These are phyloP conservation scores for Ogataea pini DNA, from an alignment of 805 yeast genomes.

Conservation along the genomic window DNA sequence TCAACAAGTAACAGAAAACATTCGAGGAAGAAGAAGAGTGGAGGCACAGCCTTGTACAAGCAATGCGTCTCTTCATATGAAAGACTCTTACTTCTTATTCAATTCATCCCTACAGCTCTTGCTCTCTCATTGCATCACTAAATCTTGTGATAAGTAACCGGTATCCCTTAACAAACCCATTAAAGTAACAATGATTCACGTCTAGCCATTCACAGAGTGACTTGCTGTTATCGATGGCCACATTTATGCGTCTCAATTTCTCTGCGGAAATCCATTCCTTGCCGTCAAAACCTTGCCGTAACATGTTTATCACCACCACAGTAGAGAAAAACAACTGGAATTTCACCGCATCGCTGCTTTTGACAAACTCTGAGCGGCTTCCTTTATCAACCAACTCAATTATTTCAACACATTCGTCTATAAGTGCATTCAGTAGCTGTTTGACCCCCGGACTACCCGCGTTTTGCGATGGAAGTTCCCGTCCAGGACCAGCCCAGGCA, in stretches of 20 bases:
- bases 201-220: conserved; percentile 12
- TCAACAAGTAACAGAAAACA: too few relatives aligned
- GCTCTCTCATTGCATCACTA: conserved; percentile 8
- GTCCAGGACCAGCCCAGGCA: background rate
- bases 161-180: conserved; percentile 14
- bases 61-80: too few relatives aligned
- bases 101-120: conserved; percentile 6
- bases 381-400: conserved; percentile 4
- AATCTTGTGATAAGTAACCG: conserved; percentile 9
- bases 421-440: conserved; percentile 1
- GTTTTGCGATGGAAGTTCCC: too few relatives aligned
- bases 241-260: conserved; percentile 1
- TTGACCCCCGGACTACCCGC: background rate
- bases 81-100: too few relatives aligned
- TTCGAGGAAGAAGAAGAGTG: too few relatives aligned
- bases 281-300: conserved; percentile 10
- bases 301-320: conserved; percentile 11
- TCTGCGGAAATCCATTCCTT: conserved; percentile 8
- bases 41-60: too few relatives aligned
- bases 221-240: conserved; percentile 6
- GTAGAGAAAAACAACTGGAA: conserved; percentile 16
- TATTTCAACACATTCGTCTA: conserved; percentile 12
- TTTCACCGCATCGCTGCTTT: conserved; percentile 15
- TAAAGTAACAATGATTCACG: conserved; percentile 2
- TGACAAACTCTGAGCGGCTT: conserved; percentile 6